Conservation (phyloP, 345 rosid genomes). For the Hirschfeldia incana region DNA sequence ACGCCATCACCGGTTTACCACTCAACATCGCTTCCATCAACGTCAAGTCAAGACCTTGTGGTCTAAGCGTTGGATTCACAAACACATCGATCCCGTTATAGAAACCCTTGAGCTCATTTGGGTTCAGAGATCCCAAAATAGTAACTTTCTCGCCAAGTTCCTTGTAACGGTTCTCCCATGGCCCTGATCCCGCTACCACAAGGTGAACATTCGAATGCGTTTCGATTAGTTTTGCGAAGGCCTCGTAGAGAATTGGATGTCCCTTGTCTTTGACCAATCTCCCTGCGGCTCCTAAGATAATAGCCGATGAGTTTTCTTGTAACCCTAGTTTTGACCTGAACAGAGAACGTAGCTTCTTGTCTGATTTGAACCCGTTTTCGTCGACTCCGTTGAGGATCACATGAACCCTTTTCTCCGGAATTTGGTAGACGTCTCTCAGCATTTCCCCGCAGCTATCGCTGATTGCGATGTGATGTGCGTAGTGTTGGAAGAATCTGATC, state of each 20-base stretch:
- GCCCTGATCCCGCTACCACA: slow-evolving; percentile 86
- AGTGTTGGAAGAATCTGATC: slow-evolving; percentile 78
- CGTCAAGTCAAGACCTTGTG: slow-evolving; percentile 91
- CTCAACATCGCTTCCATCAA: slow-evolving; percentile 96
- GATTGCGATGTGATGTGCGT: slow-evolving; percentile 85
- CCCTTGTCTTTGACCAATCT: slow-evolving; percentile 97
- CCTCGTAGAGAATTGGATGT: slow-evolving; percentile 72
- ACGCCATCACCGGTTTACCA: slow-evolving; percentile 89
- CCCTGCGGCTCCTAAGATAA: slow-evolving; percentile 79
- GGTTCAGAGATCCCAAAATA: slow-evolving; percentile 74
- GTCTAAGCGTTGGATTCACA: slow-evolving; percentile 88
- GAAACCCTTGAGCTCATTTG: slow-evolving; percentile 59
- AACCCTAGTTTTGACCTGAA: slow-evolving; percentile 64
- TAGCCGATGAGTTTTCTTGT: slow-evolving; percentile 54
- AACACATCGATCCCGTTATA: slow-evolving; percentile 79
- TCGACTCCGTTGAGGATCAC: slow-evolving; percentile 93
- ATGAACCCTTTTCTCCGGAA: slow-evolving; percentile 76
- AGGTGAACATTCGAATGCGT: slow-evolving; percentile 54
- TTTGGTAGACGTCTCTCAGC: slow-evolving; percentile 85
- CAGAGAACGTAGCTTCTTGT: slow-evolving; percentile 43
- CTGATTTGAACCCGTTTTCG: slow-evolving; percentile 54
- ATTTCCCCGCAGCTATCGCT: slow-evolving; percentile 99
- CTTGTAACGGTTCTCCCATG: slow-evolving; percentile 80
- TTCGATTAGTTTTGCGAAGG: slow-evolving; percentile 51
- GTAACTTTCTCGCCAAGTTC: slow-evolving; percentile 59